Evolutionary conservation across 2,329 filamentous ascomycete genomes (phyloP), one percentile per base, ranked within the genome.

Genomic region (Colletotrichum truncatum): DNA sequence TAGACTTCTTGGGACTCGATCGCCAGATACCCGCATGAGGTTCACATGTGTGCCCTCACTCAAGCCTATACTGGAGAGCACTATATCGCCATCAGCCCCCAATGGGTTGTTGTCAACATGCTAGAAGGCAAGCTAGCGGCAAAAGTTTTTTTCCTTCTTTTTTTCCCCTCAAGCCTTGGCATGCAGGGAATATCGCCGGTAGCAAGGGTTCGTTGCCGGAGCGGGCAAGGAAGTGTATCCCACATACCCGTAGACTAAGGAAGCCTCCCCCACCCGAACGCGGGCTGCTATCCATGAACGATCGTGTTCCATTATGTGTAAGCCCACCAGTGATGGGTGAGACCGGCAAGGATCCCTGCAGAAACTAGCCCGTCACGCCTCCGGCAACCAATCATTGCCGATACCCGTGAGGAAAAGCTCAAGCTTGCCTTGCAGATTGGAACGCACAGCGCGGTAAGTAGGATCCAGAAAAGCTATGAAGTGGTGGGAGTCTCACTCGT

Each of bases 361-460:
- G 53, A 34, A 30, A 12, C 28, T 58, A 52, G 54, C 32, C 12
- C 53, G 38, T 59, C 45, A 53, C 36, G 11, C 25, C 18, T 25
- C 11, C 18, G 46, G 28, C 41, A 28, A 18, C 61, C 38, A 59
- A 53, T 59, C 28, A 53, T 9, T 5, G 10, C 26, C 26, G 16
- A 12, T 48, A 34, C 39, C 23, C 43, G 34, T 16, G 30, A 28
- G 26, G 14, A 41, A 30, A 21, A 38, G 18, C 9, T 52, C 60
- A 38, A 39, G 43, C 53, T 16, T 36, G 38, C 45, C 53, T 45
- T 38, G 53, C 36, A 58, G 23, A 28, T 54, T 45, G 30, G 53
- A 45, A 64, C 53, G 53, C 53, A 64, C 45, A 51, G 51, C 32
- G 60, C 53, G 60, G 60, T 36, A 64, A 52, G 60, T 58, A 54